Evolutionary conservation across 371 early-diverging fungal species (phyloP), one percentile per base, ranked within the genome.

Genomic region (Mucor circinelloides): DNA sequence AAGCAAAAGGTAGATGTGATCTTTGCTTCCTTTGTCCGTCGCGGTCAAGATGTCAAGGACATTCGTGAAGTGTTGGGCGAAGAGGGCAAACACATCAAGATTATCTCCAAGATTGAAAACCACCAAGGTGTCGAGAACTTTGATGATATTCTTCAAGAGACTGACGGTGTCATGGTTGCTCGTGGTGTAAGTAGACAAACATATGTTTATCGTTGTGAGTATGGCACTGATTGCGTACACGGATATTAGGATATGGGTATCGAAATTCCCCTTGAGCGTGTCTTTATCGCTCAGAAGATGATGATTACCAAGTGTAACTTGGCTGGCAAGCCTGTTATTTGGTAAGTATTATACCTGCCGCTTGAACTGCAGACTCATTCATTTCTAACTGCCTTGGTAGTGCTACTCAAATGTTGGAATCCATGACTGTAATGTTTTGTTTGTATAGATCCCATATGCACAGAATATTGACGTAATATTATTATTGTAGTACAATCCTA

Each of bases 331-430:
- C 99, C 98, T 58, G 96, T 97, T 61, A 95, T 99, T 52, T 94
- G 94, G 85, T 85, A 74, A 64, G 74, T 15, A 36, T 8, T 27
- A 21, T 28, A 25, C 21, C 42, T 17, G 21, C 19, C 13, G 23
- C 6, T 0, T 21, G 21, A 6, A 25, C 25, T 0, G 23, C 4
- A 6, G 17, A 15, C 1, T 1, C 12, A 15, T 40, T 40, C 27
- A 25, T 52, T 25, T 52, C 27, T 23, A 52, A 23, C 52, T 0
- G 34, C 40, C 27, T 48, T 7, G 23, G 30, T 56, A 78, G 81
- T 71, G 99, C 99, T 44, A 99, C 99, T 54, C 99, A 99, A 83
- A 99, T 99, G 99, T 81, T 99, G 50, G 99, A 99, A 78, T 95
- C 96, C 48, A 99, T 99, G 99, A 97, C 94, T 32, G 84, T 86